Conservation (phyloP, 495 filamentous ascomycete genomes). For the Chaetomium tenue region DNA sequence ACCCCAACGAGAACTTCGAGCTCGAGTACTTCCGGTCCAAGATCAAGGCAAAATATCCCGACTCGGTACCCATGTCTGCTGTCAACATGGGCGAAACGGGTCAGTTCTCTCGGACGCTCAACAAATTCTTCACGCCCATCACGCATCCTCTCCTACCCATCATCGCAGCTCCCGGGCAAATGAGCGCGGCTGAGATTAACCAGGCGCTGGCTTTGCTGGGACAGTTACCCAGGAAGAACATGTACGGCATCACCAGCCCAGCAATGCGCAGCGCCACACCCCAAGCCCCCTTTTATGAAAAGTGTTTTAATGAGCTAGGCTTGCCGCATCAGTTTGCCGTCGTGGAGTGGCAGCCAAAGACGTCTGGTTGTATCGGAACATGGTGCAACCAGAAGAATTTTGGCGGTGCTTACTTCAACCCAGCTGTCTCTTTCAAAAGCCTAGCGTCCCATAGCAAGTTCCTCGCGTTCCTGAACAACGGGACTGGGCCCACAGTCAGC, state of each 20-base stretch:
- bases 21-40: conserved; percentile 83
- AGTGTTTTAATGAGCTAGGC: conserved; percentile 83
- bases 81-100: conserved; percentile 85
- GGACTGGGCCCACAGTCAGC: conserved; percentile 62
- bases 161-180: conserved; percentile 79
- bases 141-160: conserved; percentile 80
- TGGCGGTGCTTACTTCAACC: conserved; percentile 75
- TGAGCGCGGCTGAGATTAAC: conserved; percentile 82
- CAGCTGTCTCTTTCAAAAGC: conserved; percentile 56
- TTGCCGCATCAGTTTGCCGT: conserved; percentile 76
- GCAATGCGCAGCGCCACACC: conserved; percentile 57
- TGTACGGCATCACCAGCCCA: conserved; percentile 75
- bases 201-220: conserved; percentile 73
- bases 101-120: conserved; percentile 74
- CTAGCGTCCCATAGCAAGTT: conserved; percentile 42
- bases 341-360: conserved; percentile 66
- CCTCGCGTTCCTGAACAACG: conserved; percentile 45
- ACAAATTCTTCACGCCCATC: conserved; percentile 81
- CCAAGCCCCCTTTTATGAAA: conserved; percentile 80
- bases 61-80: conserved; percentile 68
- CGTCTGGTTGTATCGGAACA: conserved; percentile 56
- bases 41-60: conserved; percentile 61
- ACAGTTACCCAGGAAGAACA: conserved; percentile 71
- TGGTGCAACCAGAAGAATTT: conserved; percentile 68
- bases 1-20: conserved; percentile 80